A percentile compares a stretch with the other conserved stretches of the same genome.
Conservation (phyloP, 1,284 basidiomycete species). For the Moniliella sp. region DNA sequence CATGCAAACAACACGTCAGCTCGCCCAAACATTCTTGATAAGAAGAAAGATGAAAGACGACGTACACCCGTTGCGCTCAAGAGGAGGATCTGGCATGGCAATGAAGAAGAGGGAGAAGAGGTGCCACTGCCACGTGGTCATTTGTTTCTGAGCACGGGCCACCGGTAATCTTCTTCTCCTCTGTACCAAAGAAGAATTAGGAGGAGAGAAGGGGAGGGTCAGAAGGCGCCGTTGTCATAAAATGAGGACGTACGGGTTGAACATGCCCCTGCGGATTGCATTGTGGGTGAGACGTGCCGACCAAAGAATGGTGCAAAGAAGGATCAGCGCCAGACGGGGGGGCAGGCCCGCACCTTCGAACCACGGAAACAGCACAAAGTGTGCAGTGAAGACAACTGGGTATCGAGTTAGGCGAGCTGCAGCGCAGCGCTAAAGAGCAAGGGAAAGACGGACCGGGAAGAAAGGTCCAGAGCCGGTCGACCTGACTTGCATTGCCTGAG, state of each 20-base stretch:
- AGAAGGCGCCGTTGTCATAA: neutral
- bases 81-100: constrained; percentile 54
- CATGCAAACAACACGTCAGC: constrained; percentile 14
- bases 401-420: too few species aligned
- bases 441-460: constrained; percentile 5
- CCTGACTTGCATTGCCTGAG: constrained; percentile 25
- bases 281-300: constrained; percentile 52
- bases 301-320: constrained; percentile 31
- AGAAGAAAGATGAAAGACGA: neutral
- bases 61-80: constrained; percentile 40
- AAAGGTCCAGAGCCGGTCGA: constrained; percentile 28
- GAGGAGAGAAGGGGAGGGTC: neutral
- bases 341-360: too few species aligned
- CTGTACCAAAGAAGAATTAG: neutral
- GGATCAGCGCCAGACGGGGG: constrained; percentile 34
- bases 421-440: too few species aligned
- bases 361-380: too few species aligned
- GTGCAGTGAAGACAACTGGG: constrained; percentile 21
- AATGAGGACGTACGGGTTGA: constrained; percentile 36
- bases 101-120: constrained; percentile 63
- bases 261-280: constrained; percentile 61
- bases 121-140: constrained; percentile 54
- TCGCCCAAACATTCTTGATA: neutral
- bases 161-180: constrained; percentile 72
- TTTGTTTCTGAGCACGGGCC: constrained; percentile 52